Evolutionary conservation across 78 protist genomes (phyloP).

Genomic region (Planoprotostelium fungivorum): DNA sequence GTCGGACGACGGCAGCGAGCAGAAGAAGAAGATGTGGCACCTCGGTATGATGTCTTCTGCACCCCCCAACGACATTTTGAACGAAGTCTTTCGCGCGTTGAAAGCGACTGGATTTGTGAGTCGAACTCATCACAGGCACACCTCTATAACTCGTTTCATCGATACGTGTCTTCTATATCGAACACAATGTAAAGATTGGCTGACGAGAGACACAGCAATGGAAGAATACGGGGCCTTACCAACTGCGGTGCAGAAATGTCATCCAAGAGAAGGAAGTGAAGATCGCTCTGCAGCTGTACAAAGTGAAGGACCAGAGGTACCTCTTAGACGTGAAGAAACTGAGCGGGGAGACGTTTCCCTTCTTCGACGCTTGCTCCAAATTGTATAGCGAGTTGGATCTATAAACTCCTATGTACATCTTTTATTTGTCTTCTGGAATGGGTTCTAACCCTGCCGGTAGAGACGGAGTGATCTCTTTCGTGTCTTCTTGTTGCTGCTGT

Average conservation of each 20-base stretch:
- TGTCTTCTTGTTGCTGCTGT: neutral
- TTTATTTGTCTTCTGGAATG: no score
- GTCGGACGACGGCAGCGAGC: neutral
- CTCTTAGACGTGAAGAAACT: slow-evolving; percentile 58
- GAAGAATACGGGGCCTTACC: slow-evolving; percentile 63
- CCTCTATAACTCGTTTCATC: no score
- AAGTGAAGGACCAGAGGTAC: slow-evolving; percentile 46
- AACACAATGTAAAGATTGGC: neutral
- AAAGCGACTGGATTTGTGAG: slow-evolving; percentile 60
- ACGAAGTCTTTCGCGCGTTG: slow-evolving; percentile 43
- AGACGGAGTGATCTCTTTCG: no score
- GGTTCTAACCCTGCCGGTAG: no score
- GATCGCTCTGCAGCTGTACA: slow-evolving; percentile 46
- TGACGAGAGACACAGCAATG: slow-evolving; percentile 22
- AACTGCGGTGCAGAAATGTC: slow-evolving; percentile 54
- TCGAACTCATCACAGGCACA: no score
- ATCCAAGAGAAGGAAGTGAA: slow-evolving; percentile 22
- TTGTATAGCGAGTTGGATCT: slow-evolving; percentile 35
- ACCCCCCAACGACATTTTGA: slow-evolving; percentile 57
- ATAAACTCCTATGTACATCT: neutral
- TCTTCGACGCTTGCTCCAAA: slow-evolving; percentile 48
- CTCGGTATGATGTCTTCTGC: slow-evolving; percentile 45
- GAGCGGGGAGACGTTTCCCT: slow-evolving; percentile 54
- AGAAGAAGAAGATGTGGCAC: slow-evolving; percentile 37
- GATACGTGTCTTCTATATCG: neutral